Conservation (phyloP, 2,329 filamentous ascomycete species). For the Colletotrichum incanum region DNA sequence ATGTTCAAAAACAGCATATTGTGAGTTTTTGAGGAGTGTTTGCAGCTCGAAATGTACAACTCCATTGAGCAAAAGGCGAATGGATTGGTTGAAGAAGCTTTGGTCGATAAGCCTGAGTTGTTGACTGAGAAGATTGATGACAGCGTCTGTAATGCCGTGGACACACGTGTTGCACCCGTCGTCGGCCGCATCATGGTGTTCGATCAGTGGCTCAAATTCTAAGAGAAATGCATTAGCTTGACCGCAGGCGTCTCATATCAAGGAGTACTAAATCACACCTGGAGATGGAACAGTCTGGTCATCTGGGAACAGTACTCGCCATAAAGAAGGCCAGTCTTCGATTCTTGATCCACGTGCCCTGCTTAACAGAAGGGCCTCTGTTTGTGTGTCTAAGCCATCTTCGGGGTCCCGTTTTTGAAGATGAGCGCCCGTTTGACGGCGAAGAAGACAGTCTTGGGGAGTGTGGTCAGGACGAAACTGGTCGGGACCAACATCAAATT, state of each 20-base stretch:
- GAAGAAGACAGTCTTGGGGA: background rate
- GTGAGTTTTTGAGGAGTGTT: background rate
- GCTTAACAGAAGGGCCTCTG: background rate
- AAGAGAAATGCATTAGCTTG: background rate
- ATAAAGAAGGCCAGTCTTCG: background rate
- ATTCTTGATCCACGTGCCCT: background rate
- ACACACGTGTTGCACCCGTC: background rate
- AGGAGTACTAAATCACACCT: background rate
- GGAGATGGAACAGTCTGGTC: background rate
- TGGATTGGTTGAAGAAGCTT: background rate
- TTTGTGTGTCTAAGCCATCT: background rate
- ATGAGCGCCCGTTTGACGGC: background rate
- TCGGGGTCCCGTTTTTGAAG: background rate
- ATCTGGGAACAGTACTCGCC: background rate
- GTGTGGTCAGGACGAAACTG: background rate
- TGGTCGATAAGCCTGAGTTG: background rate
- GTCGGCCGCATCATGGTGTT: conserved; percentile 13
- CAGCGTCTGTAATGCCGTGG: background rate
- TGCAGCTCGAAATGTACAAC: background rate
- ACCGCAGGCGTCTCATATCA: background rate
- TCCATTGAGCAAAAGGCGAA: background rate
- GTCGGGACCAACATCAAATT: background rate
- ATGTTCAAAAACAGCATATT: background rate
- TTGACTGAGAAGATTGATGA: background rate
- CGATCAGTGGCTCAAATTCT: conserved; percentile 16